Conservation (phyloP, 768 basidiomycete genomes). For the Leccinum subtestaceum region DNA sequence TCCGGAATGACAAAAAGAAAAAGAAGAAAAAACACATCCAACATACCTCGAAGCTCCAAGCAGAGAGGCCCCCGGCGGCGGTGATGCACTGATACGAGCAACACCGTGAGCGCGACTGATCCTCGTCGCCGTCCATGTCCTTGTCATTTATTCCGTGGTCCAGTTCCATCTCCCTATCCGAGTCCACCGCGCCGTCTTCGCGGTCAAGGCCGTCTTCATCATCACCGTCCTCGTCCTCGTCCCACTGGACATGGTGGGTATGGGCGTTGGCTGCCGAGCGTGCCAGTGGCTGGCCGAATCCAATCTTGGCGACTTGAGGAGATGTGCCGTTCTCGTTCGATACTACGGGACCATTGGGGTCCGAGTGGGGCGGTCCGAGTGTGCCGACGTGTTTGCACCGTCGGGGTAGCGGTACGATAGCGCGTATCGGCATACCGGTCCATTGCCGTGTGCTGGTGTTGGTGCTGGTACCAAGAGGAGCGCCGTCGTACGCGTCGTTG, state of each 20-base stretch:
- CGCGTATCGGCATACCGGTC: slow-evolving; percentile 25
- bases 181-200: neutral
- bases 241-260: neutral
- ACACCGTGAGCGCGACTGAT: neutral
- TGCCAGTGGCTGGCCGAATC: neutral
- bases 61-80: slow-evolving; percentile 20
- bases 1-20: neutral
- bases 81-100: slow-evolving; percentile 28
- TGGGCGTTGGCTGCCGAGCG: neutral
- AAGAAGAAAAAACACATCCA: neutral
- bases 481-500: slow-evolving; percentile 3
- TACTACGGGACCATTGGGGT: neutral
- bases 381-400: neutral
- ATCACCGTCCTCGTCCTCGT: neutral
- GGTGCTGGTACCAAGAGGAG: neutral
- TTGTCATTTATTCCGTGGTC: neutral
- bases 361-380: neutral
- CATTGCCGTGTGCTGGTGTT: slow-evolving; percentile 2
- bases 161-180: neutral
- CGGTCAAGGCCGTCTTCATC: neutral
- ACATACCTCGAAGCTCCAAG: slow-evolving; percentile 32
- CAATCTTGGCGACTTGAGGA: neutral
- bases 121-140: neutral
- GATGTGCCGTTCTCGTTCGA: neutral
- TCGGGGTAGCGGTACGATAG: slow-evolving; percentile 20